Evolutionary conservation across 2,329 filamentous ascomycete species (phyloP).

Genomic region (Beauveria scarabaeidicola): DNA sequence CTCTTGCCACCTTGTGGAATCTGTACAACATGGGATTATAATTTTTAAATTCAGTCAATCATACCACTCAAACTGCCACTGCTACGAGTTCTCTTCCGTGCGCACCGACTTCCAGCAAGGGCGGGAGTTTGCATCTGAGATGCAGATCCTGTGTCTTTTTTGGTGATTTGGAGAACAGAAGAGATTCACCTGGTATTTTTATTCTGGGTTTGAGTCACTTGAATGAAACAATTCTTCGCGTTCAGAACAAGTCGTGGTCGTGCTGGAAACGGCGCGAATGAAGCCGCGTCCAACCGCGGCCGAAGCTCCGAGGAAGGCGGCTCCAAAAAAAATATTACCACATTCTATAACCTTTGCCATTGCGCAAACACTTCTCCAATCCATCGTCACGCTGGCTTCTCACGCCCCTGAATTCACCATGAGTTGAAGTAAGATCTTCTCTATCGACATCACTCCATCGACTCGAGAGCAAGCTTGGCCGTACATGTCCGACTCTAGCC

Average conservation of each 20-base stretch:
- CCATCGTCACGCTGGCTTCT: not conserved
- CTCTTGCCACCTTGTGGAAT: not conserved
- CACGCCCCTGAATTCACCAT: not conserved
- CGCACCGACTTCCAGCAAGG: too few species aligned
- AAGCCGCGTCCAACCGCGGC: slow-evolving; percentile 5
- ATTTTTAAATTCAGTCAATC: not conserved
- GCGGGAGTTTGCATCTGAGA: too few species aligned
- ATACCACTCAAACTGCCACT: not conserved
- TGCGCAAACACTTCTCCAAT: not conserved
- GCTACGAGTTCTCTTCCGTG: not conserved
- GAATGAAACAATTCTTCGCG: too few species aligned
- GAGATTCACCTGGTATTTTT: too few species aligned
- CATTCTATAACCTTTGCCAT: slow-evolving; percentile 5
- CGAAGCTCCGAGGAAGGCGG: slow-evolving; percentile 3
- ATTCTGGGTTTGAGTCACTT: too few species aligned
- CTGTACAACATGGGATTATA: slow-evolving; percentile 9
- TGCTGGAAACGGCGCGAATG: not conserved
- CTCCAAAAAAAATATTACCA: slow-evolving; percentile 7
- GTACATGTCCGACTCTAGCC: slow-evolving; percentile 39
- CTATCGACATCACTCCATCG: not conserved
- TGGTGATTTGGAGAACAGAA: too few species aligned
- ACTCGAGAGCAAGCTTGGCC: slow-evolving; percentile 9
- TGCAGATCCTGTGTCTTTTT: too few species aligned
- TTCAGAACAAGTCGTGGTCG: not conserved
- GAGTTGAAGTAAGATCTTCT: not conserved